phyloP scores from a whole-genome alignment of 805 yeast species.

The Yamadazyma paraphyllophila region DNA sequence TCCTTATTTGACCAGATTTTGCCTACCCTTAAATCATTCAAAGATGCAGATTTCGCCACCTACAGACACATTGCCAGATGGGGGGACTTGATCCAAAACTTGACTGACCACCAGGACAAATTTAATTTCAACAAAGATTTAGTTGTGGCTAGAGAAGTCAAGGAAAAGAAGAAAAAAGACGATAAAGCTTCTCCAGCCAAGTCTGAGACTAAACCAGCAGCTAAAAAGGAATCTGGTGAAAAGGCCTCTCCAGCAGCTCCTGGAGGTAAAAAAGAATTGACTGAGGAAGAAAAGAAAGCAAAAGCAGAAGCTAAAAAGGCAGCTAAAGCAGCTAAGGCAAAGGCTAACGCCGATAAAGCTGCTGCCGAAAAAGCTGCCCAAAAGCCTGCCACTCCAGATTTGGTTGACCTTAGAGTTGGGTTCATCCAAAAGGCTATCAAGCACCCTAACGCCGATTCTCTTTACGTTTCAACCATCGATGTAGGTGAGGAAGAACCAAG shows the following conservation, averaged over 20 bases:
- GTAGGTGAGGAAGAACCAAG: constrained; percentile 97
- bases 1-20: constrained; percentile 63
- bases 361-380: constrained; percentile 52
- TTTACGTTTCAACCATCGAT: constrained; percentile 94
- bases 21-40: constrained; percentile 53
- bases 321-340: constrained; percentile 60
- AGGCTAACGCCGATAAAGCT: constrained; percentile 50
- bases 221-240: constrained; percentile 26
- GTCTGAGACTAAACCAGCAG: constrained; percentile 26
- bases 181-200: constrained; percentile 26
- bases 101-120: constrained; percentile 49
- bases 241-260: constrained; percentile 15
- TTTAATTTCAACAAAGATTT: constrained; percentile 57
- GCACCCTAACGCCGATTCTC: constrained; percentile 97
- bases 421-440: constrained; percentile 93
- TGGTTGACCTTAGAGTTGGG: constrained; percentile 93
- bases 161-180: constrained; percentile 53
- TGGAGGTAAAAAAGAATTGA: constrained; percentile 21
- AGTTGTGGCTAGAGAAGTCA: constrained; percentile 72
- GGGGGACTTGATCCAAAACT: constrained; percentile 82
- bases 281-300: constrained; percentile 44
- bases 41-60: constrained; percentile 53
- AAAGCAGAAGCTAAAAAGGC: constrained; percentile 61
- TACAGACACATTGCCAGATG: constrained; percentile 89
- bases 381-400: constrained; percentile 74